Percentiles rank a stretch among this genome's conserved stretches.
Evolutionary conservation across 345 rosid genomes (phyloP).

Genomic region (Leavenworthia alabamica): DNA sequence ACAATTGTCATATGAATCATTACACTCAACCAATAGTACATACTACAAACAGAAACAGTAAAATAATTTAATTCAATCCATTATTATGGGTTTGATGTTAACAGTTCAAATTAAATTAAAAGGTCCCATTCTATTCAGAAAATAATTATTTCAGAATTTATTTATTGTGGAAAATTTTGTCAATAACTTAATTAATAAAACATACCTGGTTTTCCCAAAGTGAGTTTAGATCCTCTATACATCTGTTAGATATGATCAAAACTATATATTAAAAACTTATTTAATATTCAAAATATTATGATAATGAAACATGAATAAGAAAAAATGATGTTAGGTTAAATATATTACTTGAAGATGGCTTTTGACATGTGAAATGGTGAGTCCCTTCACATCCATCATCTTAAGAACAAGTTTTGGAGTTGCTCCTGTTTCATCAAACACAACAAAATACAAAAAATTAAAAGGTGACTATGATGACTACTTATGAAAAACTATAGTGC

Average conservation of each 20-base stretch:
- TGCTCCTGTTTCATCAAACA: slow-evolving; percentile 47
- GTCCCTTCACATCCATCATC: slow-evolving; percentile 95
- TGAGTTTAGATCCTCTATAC: slow-evolving; percentile 86
- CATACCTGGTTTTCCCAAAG: slow-evolving; percentile 60
- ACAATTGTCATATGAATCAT: slow-evolving; percentile 32
- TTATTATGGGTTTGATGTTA: slow-evolving; percentile 29
- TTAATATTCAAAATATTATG: no score
- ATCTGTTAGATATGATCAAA: slow-evolving; percentile 42
- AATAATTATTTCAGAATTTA: neutral
- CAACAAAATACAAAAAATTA: neutral
- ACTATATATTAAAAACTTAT: neutral
- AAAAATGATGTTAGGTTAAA: no score
- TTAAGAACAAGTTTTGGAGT: slow-evolving; percentile 96
- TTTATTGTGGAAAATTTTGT: neutral
- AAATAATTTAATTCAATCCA: slow-evolving; percentile 28
- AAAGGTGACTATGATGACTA: slow-evolving; percentile 6
- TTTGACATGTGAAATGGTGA: slow-evolving; percentile 94
- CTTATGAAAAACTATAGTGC: neutral
- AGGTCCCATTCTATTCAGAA: slow-evolving; percentile 19
- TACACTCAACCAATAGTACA: slow-evolving; percentile 30
- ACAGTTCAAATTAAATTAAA: slow-evolving; percentile 23
- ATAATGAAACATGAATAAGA: neutral
- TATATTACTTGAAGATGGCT: slow-evolving; percentile 86
- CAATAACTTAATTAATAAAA: slow-evolving; percentile 21
- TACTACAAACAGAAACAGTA: slow-evolving; percentile 30